These are phyloP conservation scores for Hericium coralloides DNA, from an alignment of 768 basidiomycete species.

Conservation along the genomic window DNA sequence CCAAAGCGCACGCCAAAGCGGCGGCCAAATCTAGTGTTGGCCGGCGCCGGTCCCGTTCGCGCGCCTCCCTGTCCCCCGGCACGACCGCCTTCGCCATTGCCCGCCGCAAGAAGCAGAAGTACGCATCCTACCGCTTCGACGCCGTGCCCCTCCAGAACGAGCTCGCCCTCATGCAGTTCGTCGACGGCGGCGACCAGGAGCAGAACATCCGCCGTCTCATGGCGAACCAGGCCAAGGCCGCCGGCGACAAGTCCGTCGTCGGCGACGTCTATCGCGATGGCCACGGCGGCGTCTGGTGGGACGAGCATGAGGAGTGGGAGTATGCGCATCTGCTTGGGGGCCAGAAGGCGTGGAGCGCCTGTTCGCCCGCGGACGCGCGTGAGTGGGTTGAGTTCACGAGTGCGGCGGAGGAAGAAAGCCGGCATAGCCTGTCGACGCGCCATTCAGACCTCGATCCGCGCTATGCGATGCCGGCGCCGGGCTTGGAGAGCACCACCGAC, in stretches of 20 bases:
- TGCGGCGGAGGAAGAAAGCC: not conserved
- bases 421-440: not conserved
- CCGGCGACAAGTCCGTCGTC: not conserved
- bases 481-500: no score
- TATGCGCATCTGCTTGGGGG: constrained; percentile 46
- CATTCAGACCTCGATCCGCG: not conserved
- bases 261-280: constrained; percentile 49
- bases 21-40: constrained; percentile 10
- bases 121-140: constrained; percentile 27
- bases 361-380: not conserved
- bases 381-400: not conserved
- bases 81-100: constrained; percentile 5
- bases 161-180: constrained; percentile 60
- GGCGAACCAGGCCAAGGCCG: constrained; percentile 24
- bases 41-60: not conserved
- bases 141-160: constrained; percentile 53
- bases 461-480: not conserved
- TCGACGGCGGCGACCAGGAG: constrained; percentile 54
- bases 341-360: not conserved
- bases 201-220: constrained; percentile 38
- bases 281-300: constrained; percentile 58
- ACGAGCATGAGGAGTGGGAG: constrained; percentile 65
- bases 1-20: constrained; percentile 15
- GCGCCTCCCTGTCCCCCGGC: constrained; percentile 1
- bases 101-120: constrained; percentile 28